Evolutionary conservation across 257 asterid genomes (phyloP), one percentile per base, ranked within the genome.

Genomic region (Mentha longifolia): DNA sequence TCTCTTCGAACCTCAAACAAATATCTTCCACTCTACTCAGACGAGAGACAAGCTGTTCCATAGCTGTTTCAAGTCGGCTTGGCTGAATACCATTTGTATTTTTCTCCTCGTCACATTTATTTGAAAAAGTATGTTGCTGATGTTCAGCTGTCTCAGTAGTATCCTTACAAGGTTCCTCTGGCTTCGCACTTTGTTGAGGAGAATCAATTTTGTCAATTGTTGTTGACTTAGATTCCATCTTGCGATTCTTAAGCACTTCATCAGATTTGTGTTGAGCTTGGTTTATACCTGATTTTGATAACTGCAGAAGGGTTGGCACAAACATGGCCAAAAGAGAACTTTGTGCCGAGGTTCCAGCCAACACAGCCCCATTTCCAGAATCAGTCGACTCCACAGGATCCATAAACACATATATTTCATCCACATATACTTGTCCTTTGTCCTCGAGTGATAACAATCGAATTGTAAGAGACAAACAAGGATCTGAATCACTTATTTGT

Each of bases 321-420:
- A 95, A 87, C 97, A 95, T 89, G 75, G 99, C 82, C 92, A 95
- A 82, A 60, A 95, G 77, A 73, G 97, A 83, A 84, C 84, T 88
- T 76, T 87, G 87, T 39, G 77, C 65, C 37, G 85, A 82, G 84
- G 72, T 81, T 52, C 69, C 87, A 54, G 70, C 78, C 68, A 45
- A 75, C 61, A 31, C 77, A 45, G 85, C 71, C 79, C 75, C 91
- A 52, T 82, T 76, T 68, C 77, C 93, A 47, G 83, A 55, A 71
- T 83, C 89, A 75, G 68, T 42, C 49, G 85, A 80, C 75, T 77
- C 89, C 71, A 72, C 86, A 37, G 84, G 87, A 46, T 87, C 92
- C 73, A 79, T 88, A 79, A 81, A 89, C 68, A 87, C 73, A 67
- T 89, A 92, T 49, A 95, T 63, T 83, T 95, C 99, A 56, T 95